phyloP scores from a whole-genome alignment of 768 basidiomycete species.

The Termitomyces sp. region DNA sequence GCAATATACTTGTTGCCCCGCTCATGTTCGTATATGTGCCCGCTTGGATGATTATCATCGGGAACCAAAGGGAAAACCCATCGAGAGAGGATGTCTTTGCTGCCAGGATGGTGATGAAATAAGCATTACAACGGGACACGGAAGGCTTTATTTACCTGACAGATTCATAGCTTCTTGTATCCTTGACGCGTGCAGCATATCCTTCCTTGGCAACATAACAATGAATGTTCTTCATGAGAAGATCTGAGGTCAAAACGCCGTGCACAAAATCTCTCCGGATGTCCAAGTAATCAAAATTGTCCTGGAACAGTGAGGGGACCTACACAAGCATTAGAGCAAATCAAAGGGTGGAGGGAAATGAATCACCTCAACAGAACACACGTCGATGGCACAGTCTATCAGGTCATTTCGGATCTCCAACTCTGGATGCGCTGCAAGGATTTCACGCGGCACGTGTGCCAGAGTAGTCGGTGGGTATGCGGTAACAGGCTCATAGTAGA shows the following conservation, averaged over 20 bases:
- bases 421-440: conserved; percentile 67
- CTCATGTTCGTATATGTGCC: conserved; percentile 78
- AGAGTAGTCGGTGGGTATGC: conserved; percentile 61
- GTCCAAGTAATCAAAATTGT: conserved; percentile 97
- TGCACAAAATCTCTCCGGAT: conserved; percentile 91
- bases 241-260: conserved; percentile 89
- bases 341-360: not conserved
- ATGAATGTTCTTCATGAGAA: conserved; percentile 91
- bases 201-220: conserved; percentile 85
- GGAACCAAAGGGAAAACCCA: conserved; percentile 97
- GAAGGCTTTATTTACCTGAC: conserved; percentile 54
- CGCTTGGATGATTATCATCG: conserved; percentile 86
- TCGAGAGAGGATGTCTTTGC: conserved; percentile 88
- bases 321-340: conserved; percentile 23
- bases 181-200: conserved; percentile 90
- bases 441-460: conserved; percentile 71
- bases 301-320: conserved; percentile 95
- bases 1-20: conserved; percentile 89
- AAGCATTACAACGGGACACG: not conserved
- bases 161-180: conserved; percentile 88
- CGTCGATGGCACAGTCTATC: conserved; percentile 84
- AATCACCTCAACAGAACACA: conserved; percentile 88
- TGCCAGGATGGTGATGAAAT: conserved; percentile 22
- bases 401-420: conserved; percentile 86
- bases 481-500: conserved; percentile 78